A percentile compares a stretch with the other conserved stretches of the same genome.
These are phyloP conservation scores for Lipomyces anomalus DNA, from an alignment of 805 yeast species.

Conservation along the genomic window DNA sequence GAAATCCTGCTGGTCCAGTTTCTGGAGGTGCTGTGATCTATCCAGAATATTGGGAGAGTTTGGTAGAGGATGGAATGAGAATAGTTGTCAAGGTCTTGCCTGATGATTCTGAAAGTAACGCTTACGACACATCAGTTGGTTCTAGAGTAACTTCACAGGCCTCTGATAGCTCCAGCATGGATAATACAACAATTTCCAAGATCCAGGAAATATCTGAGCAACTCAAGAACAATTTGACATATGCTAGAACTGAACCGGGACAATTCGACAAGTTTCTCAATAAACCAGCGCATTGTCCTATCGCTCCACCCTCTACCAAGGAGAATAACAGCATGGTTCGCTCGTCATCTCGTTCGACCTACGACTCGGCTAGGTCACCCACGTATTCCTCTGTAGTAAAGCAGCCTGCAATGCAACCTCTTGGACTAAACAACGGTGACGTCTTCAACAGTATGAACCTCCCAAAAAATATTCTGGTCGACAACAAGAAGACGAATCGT, in stretches of 20 bases:
- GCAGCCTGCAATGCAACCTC: conserved; percentile 8
- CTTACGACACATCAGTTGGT: neutral
- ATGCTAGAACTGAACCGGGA: neutral
- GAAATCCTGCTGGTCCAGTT: conserved; percentile 16
- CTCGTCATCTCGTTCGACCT: no score
- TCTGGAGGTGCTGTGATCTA: conserved; percentile 20
- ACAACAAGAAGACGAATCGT: neutral
- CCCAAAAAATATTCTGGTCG: neutral
- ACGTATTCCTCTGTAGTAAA: conserved; percentile 18
- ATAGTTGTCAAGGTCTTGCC: conserved; percentile 14
- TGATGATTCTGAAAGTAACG: conserved; percentile 2
- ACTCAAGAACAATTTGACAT: neutral
- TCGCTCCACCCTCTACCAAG: conserved; percentile 5
- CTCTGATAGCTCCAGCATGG: neutral
- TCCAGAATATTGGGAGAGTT: conserved; percentile 24
- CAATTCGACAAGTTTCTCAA: no score
- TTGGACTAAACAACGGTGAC: conserved; percentile 7
- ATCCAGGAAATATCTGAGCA: conserved; percentile 1
- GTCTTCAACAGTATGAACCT: neutral
- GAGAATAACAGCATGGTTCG: conserved; percentile 3
- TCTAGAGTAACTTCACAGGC: neutral
- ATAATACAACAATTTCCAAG: neutral
- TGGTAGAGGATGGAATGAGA: conserved; percentile 22
- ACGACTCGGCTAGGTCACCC: no score
- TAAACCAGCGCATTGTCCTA: conserved; percentile 1